These are phyloP conservation scores for Ammopiptanthus mongolicus DNA, from an alignment of 306 rosid species.

Conservation along the genomic window DNA sequence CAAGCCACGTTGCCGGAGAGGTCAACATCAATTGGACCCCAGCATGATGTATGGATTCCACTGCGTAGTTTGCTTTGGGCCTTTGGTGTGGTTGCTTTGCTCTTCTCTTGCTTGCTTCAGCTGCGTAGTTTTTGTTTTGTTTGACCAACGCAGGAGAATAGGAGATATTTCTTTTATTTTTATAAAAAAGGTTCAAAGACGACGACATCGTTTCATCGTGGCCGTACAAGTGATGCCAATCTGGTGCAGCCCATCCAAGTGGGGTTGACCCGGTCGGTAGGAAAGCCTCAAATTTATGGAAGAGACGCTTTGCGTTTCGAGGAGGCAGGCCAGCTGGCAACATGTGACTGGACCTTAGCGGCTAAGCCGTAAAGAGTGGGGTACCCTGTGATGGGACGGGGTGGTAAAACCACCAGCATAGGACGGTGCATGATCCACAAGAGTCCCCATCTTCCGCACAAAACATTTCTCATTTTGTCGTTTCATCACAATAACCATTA, in stretches of 20 bases:
- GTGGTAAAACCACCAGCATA: neutral
- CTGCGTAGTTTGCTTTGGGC: constrained; percentile 8
- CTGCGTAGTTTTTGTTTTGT: constrained; percentile 13
- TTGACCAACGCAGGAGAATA: neutral
- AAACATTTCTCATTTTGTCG: neutral
- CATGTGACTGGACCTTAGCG: neutral
- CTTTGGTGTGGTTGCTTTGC: constrained; percentile 6
- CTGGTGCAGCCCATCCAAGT: neutral
- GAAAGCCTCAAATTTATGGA: neutral
- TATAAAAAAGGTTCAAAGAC: neutral
- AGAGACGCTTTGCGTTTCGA: constrained; percentile 5
- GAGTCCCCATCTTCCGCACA: neutral
- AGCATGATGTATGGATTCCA: constrained; percentile 17
- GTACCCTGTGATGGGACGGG: neutral
- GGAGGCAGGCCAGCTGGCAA: neutral
- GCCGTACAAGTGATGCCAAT: constrained; percentile 28
- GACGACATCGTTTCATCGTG: neutral
- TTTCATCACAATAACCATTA: too few relatives aligned
- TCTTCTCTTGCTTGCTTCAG: neutral
- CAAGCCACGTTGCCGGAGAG: constrained; percentile 21
- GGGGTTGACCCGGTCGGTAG: constrained; percentile 25
- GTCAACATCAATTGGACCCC: constrained; percentile 31
- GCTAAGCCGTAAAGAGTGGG: neutral
- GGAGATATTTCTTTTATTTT: too few relatives aligned
- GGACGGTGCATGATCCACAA: neutral